Percentiles rank a stretch among this genome's conserved stretches.
These are phyloP conservation scores for Penstemon barbatus DNA, from an alignment of 257 asterid species.

Conservation along the genomic window DNA sequence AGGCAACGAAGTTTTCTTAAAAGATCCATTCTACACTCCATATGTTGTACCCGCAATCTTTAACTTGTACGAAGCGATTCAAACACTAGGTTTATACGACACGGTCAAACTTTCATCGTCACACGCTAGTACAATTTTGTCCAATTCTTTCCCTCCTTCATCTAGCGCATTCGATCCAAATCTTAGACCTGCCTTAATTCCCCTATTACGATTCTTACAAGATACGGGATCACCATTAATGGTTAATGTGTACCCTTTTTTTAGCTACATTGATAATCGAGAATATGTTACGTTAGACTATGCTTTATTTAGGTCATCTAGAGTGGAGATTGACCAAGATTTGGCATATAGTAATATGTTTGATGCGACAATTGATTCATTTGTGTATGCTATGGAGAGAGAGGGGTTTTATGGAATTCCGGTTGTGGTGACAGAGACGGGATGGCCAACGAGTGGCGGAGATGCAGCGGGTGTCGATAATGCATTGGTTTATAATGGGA, in stretches of 20 bases:
- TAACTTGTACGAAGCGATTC: slow-evolving; percentile 54
- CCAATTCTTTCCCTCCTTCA: slow-evolving; percentile 64
- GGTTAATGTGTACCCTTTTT: slow-evolving; percentile 70
- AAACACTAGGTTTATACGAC: slow-evolving; percentile 40
- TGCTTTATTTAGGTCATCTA: slow-evolving; percentile 55
- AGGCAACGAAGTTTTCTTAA: slow-evolving; percentile 57
- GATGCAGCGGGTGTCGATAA: slow-evolving; percentile 48
- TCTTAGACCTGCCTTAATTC: slow-evolving; percentile 33
- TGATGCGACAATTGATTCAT: slow-evolving; percentile 67
- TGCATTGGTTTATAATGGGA: slow-evolving; percentile 61
- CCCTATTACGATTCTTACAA: slow-evolving; percentile 45
- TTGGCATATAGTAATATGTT: slow-evolving; percentile 55
- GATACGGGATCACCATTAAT: slow-evolving; percentile 51
- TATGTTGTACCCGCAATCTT: slow-evolving; percentile 53
- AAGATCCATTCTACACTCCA: slow-evolving; percentile 53
- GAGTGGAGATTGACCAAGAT: slow-evolving; percentile 35
- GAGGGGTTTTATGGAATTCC: slow-evolving; percentile 61
- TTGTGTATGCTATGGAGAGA: slow-evolving; percentile 69
- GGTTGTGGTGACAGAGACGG: slow-evolving; percentile 75
- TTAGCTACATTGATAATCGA: slow-evolving; percentile 44
- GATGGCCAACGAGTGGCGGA: slow-evolving; percentile 72
- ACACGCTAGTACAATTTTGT: slow-evolving; percentile 53
- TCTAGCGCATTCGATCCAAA: slow-evolving; percentile 44
- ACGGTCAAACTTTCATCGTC: slow-evolving; percentile 53
- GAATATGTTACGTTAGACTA: slow-evolving; percentile 41